Conservation (phyloP, 23 red algal genomes). For the Cyanidium caldarium region DNA sequence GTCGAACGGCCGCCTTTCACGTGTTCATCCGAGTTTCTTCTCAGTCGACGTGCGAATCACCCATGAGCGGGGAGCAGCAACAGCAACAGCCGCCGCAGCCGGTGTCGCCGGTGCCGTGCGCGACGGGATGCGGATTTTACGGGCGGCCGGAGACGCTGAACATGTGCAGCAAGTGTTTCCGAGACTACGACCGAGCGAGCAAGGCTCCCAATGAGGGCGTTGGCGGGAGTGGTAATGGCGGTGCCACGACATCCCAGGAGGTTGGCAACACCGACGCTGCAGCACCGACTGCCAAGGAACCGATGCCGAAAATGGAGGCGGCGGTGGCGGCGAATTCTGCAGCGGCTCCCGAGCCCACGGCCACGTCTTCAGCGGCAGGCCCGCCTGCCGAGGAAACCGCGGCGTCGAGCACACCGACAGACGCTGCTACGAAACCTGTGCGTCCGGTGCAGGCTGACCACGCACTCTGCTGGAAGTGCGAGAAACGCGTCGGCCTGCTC, state of each 20-base stretch:
- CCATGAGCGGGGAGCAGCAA: slow-evolving; percentile 3
- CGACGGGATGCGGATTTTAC: slow-evolving; percentile 83
- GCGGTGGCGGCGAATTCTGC: neutral
- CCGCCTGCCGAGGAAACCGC: neutral
- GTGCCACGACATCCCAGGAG: too few relatives aligned
- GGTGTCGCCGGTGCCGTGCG: slow-evolving; percentile 34
- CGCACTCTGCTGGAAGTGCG: slow-evolving; percentile 42
- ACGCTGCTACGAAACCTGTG: neutral
- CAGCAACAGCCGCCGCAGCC: slow-evolving; percentile 1
- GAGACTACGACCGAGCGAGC: slow-evolving; percentile 32
- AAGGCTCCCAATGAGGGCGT: too few relatives aligned
- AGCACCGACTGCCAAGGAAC: neutral
- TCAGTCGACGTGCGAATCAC: too few relatives aligned
- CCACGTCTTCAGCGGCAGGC: neutral
- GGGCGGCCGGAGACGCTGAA: slow-evolving; percentile 57
- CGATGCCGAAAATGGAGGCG: neutral
- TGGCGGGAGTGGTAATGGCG: too few relatives aligned
- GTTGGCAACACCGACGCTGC: too few relatives aligned
- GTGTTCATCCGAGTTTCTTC: too few relatives aligned
- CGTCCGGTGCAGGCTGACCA: slow-evolving; percentile 33
- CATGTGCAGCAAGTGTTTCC: slow-evolving; percentile 89
- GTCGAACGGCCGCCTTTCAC: too few relatives aligned
- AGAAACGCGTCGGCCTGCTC: slow-evolving; percentile 63
- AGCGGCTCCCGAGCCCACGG: neutral
- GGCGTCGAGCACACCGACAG: neutral